A percentile compares a stretch with the other conserved stretches of the same genome.
These are phyloP conservation scores for Macaranga tanarius DNA, from an alignment of 441 rosid genomes.

Conservation along the genomic window DNA sequence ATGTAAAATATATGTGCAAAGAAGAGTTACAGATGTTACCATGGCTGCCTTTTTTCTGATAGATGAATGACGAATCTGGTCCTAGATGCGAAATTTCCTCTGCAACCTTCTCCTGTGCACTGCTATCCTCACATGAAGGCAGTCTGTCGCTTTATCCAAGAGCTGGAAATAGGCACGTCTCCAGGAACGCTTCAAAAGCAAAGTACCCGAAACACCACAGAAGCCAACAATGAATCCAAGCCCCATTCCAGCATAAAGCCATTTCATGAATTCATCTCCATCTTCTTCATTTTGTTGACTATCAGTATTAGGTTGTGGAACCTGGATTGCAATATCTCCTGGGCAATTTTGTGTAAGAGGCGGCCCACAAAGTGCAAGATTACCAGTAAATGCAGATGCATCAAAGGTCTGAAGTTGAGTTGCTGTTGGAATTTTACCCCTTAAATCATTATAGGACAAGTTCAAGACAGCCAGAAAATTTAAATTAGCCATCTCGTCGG, in stretches of 20 bases:
- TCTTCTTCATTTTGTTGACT: background rate
- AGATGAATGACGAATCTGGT: background rate
- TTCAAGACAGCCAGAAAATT: conserved; percentile 4
- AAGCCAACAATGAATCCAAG: background rate
- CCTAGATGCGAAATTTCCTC: background rate
- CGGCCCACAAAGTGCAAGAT: conserved; percentile 2
- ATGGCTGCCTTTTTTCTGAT: too few relatives aligned
- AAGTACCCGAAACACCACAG: background rate
- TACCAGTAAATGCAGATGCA: background rate
- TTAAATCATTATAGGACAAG: conserved; percentile 17
- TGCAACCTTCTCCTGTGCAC: background rate
- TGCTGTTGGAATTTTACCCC: conserved; percentile 20
- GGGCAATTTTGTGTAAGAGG: background rate
- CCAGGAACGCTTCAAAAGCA: too few relatives aligned
- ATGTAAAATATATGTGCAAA: too few relatives aligned
- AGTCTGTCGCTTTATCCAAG: background rate
- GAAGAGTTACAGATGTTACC: too few relatives aligned
- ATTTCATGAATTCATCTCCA: background rate
- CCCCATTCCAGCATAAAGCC: background rate
- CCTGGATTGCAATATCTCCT: background rate
- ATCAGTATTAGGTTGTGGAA: background rate
- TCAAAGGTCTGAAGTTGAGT: conserved; percentile 21
- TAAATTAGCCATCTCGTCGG: background rate
- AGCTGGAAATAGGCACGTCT: background rate
- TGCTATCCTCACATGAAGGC: background rate